Conservation (phyloP, 345 rosid genomes). For the Mangifera indica region DNA sequence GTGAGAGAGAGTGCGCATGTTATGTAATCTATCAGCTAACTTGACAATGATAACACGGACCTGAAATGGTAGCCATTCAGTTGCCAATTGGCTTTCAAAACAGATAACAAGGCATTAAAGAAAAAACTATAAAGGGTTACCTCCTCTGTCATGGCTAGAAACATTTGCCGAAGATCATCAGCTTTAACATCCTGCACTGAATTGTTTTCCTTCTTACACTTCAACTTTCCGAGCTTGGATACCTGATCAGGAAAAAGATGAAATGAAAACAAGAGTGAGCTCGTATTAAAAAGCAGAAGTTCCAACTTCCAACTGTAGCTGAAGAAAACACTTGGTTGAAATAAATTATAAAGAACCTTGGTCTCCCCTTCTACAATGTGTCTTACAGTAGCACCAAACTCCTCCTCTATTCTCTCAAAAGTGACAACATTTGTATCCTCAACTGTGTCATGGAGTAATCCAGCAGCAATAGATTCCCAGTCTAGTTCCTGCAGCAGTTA, state of each 20-base stretch:
- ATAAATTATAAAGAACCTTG: slow-evolving; percentile 53
- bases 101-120: slow-evolving; percentile 17
- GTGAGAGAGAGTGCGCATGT: slow-evolving; percentile 91
- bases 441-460: slow-evolving; percentile 94
- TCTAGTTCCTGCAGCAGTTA: slow-evolving; percentile 69
- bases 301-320: not conserved
- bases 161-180: slow-evolving; percentile 98
- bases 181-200: slow-evolving; percentile 96
- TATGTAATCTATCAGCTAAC: slow-evolving; percentile 96
- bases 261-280: slow-evolving; percentile 12
- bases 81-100: slow-evolving; percentile 16
- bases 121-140: slow-evolving; percentile 31
- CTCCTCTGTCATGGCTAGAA: slow-evolving; percentile 98
- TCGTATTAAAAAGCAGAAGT: slow-evolving; percentile 6
- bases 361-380: slow-evolving; percentile 99
- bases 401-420: slow-evolving; percentile 87
- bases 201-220: slow-evolving; percentile 69
- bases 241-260: slow-evolving; percentile 46
- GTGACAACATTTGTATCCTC: slow-evolving; percentile 94
- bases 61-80: slow-evolving; percentile 44
- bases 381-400: slow-evolving; percentile 86
- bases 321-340: slow-evolving; percentile 12
- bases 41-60: slow-evolving; percentile 98
- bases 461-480: slow-evolving; percentile 98
- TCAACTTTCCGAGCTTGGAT: slow-evolving; percentile 90